Evolutionary conservation across 805 yeast genomes (phyloP), one percentile per base, ranked within the genome.

Genomic region (Wickerhamiella lipophila): DNA sequence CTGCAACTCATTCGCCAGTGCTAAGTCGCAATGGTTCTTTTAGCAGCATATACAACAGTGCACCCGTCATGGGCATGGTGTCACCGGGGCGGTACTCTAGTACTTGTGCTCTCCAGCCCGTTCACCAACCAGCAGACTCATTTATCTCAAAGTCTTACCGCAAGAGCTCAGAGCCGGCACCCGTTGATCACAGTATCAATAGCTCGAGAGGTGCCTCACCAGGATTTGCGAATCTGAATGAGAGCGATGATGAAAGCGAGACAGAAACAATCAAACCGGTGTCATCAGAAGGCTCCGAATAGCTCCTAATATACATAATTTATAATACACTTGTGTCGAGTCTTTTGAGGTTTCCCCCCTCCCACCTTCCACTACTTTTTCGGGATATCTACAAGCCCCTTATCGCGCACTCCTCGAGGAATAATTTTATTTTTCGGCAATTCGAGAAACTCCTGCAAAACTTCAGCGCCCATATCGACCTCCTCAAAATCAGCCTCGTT

Each of bases 351-450:
- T n/a, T n/a, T n/a, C n/a, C n/a, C n/a, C n/a, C n/a, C n/a, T n/a
- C n/a, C n/a, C n/a, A n/a, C n/a, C n/a, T n/a, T n/a, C 34, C 15
- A 9, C 6, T 16, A 16, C 38, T 32, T 32, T 6, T 32, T 19
- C 4, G 36, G 27, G 3, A 46, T 7, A 19, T 46, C 49, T n/a
- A 39, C 49, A 3, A 50, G 3, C 3, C 49, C 49, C 6, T 8
- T 16, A 15, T 51, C 54, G 18, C 41, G 23, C 13, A 36, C 46
- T 15, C 52, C 50, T 6, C 45, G 42, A 6, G 48, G 47, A n/a
- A 49, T 44, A 2, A 49, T 13, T 9, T 16, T 18, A 19, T 49
- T 46, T 27, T 36, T 36, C 1, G 51, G 52, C 7, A 23, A 27
- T 3, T 12, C 15, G 3, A 21, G 23, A 30, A 44, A 43, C 29